phyloP scores from a whole-genome alignment of 225 moss, liverwort and hornwort genomes.

The Bryum argenteum region DNA sequence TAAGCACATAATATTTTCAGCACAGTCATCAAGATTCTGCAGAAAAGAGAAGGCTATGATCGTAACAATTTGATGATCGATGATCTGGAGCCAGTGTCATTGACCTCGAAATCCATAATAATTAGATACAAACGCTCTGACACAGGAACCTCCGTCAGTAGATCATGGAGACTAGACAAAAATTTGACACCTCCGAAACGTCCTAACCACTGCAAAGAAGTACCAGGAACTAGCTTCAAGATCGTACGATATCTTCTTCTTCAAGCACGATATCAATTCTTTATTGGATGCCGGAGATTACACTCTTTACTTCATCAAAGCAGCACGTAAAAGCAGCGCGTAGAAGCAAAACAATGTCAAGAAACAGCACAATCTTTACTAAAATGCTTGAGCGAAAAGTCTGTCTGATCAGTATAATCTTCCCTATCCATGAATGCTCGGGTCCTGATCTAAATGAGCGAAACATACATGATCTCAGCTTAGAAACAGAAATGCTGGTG shows the following conservation, averaged over 20 bases:
- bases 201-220: background rate
- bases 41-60: constrained; percentile 17
- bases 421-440: background rate
- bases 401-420: background rate
- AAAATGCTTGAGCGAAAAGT: background rate
- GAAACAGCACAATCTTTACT: background rate
- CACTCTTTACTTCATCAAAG: background rate
- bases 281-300: no score
- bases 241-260: no score
- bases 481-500: no score
- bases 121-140: constrained; percentile 3
- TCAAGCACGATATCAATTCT: no score
- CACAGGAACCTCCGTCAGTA: background rate
- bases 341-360: constrained; percentile 9
- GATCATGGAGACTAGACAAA: background rate
- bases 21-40: constrained; percentile 28
- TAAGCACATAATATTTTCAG: constrained; percentile 25
- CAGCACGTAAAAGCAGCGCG: constrained; percentile 18
- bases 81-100: background rate
- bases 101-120: constrained; percentile 9
- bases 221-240: background rate
- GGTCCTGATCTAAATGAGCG: background rate
- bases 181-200: background rate
- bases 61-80: background rate
- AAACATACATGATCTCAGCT: no score